Base-by-base conservation (phyloP, 2,329 filamentous ascomycete genomes). In the Fusarium nematophilum region DNA sequence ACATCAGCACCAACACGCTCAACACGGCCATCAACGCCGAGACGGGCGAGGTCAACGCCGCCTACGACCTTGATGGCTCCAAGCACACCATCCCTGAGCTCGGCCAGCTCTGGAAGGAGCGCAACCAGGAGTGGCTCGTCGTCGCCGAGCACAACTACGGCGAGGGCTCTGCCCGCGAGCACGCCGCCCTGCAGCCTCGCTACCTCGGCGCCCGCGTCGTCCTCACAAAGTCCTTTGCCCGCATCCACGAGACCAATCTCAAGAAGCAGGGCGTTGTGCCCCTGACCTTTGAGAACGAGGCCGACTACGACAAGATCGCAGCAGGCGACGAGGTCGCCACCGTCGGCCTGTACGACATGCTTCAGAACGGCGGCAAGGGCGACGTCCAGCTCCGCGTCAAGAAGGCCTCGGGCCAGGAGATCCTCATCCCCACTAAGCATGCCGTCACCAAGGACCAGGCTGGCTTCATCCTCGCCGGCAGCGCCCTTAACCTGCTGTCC, bases 241-340 rank as follows among this genome's bases (percentile, higher is more conserved):
- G 93, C 47, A 97, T 97, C 73, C 93, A 97, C 80, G 93, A 97
- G 83, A 96, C 93, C 25, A 97, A 97, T 75, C 80, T 97, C 65
- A 97, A 97, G 87, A 97, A 97, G 81, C 95, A 99, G 80, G 95
- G 95, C 61, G 90, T 99, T 27, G 92, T 99, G 37, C 95, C 95
- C 2, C 82, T 99, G 69, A 97, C 92, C 0, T 97, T 99, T 72
- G 91, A 81, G 38, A 83, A 97, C 75, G 93, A 96, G 78, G 83
- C 85, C 15, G 95, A 98, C 76, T 98, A 97, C 74, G 91, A 95
- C 71, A 79, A 81, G 61, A 90, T 99, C 62, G 81, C 85, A 46
- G 93, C 93, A 0, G 91, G 93, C 62, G 95, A 99, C 73, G 82
- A 88, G 68, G 91, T 98, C 18, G 81, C 82, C 57, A 98, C 94